A percentile compares a stretch with the other conserved stretches of the same genome.
phyloP scores from a whole-genome alignment of 2,329 filamentous ascomycete species.

The Neurospora sp. region DNA sequence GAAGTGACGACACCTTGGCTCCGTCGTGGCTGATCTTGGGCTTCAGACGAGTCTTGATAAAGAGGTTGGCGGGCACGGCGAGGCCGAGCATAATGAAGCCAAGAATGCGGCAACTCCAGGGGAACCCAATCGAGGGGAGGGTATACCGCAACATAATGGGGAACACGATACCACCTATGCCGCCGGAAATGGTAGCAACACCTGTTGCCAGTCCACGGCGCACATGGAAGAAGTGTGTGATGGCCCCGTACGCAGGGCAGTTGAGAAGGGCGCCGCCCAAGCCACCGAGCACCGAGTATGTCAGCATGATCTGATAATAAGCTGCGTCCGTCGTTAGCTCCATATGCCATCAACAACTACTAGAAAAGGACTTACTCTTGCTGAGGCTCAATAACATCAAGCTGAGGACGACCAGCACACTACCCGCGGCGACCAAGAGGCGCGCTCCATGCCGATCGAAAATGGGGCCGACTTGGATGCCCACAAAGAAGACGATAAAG shows the following conservation, averaged over 20 bases:
- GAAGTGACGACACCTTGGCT: conserved; percentile 22
- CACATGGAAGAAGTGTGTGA: conserved; percentile 70
- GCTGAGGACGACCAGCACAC: conserved; percentile 48
- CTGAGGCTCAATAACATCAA: conserved; percentile 62
- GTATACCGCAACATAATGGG: conserved; percentile 36
- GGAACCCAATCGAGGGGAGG: conserved; percentile 37
- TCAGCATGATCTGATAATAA: conserved; percentile 74
- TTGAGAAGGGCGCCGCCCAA: conserved; percentile 66
- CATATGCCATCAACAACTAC: neutral
- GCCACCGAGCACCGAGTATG: conserved; percentile 64
- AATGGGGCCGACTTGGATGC: conserved; percentile 70
- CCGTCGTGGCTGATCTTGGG: conserved; percentile 29
- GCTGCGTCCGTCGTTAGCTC: conserved; percentile 22
- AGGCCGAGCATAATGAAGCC: conserved; percentile 39
- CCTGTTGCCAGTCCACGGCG: conserved; percentile 69
- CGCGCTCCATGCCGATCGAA: conserved; percentile 70
- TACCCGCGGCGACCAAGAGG: conserved; percentile 54
- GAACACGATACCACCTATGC: conserved; percentile 59
- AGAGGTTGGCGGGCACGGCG: conserved; percentile 35
- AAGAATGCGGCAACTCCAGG: conserved; percentile 39
- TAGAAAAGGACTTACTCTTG: conserved; percentile 29
- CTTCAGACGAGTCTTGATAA: conserved; percentile 44
- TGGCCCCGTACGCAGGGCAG: conserved; percentile 62
- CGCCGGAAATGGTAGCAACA: conserved; percentile 65
- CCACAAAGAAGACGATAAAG: conserved; percentile 73